These are phyloP conservation scores for Plasmodium berghei DNA, from an alignment of 169 alveolate species.

Conservation along the genomic window DNA sequence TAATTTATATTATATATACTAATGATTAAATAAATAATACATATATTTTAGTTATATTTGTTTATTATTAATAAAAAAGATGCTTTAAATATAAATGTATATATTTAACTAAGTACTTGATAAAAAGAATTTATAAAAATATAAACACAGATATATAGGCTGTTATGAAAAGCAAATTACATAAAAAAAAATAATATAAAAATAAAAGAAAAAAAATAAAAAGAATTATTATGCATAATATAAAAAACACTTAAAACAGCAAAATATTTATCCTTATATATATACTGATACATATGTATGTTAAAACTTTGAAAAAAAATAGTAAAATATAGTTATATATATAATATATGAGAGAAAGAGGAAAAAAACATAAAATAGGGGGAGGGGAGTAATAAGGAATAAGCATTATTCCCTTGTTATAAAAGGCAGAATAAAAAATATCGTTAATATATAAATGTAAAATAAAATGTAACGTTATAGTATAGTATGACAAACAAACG, in stretches of 20 bases:
- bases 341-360: conserved; percentile 2
- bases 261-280: neutral
- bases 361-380: neutral
- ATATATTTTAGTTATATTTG: neutral
- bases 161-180: conserved; percentile 3
- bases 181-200: conserved; percentile 34
- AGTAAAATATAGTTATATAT: neutral
- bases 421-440: conserved; percentile 56
- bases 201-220: conserved; percentile 4
- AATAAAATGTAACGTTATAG: conserved; percentile 9
- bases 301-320: conserved; percentile 5
- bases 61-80: neutral
- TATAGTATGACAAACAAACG: conserved; percentile 14
- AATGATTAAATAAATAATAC: neutral
- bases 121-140: neutral
- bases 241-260: neutral
- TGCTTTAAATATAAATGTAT: neutral
- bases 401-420: conserved; percentile 27
- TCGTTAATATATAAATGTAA: neutral
- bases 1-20: neutral
- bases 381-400: conserved; percentile 16
- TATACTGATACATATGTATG: conserved; percentile 13
- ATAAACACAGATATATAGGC: conserved; percentile 1
- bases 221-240: conserved; percentile 3
- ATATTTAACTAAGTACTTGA: neutral